Percentiles rank a stretch among this genome's conserved stretches.
Evolutionary conservation across 495 filamentous ascomycete genomes (phyloP).

Genomic region (Pseudomonodictys pantanalensis): DNA sequence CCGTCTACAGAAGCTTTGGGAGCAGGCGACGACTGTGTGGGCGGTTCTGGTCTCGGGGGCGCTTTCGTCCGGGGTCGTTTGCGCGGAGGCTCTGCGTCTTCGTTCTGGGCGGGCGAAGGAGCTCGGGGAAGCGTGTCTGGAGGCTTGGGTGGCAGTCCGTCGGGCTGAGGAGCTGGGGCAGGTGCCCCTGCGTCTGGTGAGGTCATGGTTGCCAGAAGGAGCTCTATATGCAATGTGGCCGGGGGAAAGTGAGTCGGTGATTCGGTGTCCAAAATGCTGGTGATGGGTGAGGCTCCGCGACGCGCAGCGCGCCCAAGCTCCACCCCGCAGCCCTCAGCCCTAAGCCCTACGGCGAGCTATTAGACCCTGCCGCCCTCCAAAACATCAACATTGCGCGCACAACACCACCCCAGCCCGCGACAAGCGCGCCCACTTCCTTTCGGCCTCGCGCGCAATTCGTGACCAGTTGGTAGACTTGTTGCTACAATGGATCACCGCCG

Average conservation of each 20-base stretch:
- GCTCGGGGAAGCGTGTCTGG: background rate
- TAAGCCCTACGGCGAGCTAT: too few species aligned
- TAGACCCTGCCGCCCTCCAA: too few species aligned
- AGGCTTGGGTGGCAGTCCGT: background rate
- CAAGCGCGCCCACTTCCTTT: background rate
- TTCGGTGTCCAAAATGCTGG: too few species aligned
- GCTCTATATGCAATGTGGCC: too few species aligned
- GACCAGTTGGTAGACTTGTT: too few species aligned
- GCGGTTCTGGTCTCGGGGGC: background rate
- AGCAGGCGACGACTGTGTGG: background rate
- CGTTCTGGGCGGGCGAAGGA: background rate
- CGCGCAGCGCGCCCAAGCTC: too few species aligned
- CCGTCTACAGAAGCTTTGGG: background rate
- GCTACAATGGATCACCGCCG: slow-evolving; percentile 38
- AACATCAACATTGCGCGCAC: too few species aligned
- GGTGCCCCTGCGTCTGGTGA: background rate
- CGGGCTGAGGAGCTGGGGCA: background rate
- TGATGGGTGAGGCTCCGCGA: too few species aligned
- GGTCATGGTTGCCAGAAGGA: background rate
- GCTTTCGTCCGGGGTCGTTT: background rate
- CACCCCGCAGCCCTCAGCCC: too few species aligned
- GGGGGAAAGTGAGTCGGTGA: too few species aligned
- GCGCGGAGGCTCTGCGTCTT: background rate
- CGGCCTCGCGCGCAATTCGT: background rate
- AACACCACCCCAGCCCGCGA: too few species aligned